Conservation (phyloP, 2,329 filamentous ascomycete species). For the Colletotrichum godetiae region DNA sequence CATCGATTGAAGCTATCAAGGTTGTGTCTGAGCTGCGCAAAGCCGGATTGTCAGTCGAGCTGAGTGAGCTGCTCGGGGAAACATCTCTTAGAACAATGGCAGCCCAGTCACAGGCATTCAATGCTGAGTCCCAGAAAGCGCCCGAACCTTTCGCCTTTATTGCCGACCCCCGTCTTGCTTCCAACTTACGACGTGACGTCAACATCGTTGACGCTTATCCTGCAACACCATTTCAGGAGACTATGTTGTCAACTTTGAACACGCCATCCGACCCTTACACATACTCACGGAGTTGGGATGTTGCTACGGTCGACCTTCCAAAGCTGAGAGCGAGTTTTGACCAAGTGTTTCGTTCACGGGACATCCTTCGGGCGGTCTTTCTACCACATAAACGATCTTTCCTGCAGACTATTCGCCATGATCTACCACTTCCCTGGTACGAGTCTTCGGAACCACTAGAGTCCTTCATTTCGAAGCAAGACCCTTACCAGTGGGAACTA, state of each 20-base stretch:
- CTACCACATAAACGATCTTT: constrained; percentile 8
- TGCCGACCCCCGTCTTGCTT: neutral
- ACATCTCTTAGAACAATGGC: neutral
- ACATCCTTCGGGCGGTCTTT: constrained; percentile 37
- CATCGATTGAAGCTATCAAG: constrained; percentile 37
- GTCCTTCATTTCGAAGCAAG: neutral
- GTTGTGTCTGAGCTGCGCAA: constrained; percentile 21
- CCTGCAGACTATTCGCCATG: neutral
- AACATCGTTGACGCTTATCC: constrained; percentile 38
- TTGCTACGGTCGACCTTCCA: constrained; percentile 21
- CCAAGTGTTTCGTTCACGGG: constrained; percentile 23
- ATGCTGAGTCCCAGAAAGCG: neutral
- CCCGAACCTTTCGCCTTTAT: constrained; percentile 33
- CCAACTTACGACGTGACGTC: neutral
- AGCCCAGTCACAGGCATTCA: neutral
- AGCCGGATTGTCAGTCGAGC: neutral
- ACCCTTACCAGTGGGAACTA: neutral
- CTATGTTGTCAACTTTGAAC: constrained; percentile 32
- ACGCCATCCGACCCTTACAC: constrained; percentile 32
- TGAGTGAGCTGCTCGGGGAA: neutral
- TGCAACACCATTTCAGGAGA: constrained; percentile 40
- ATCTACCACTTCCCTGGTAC: neutral
- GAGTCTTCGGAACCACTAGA: neutral
- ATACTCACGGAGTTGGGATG: constrained; percentile 36
- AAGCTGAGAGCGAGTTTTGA: constrained; percentile 29